These are phyloP conservation scores for Paracorniculantispora psalliotae DNA, from an alignment of 2,329 filamentous ascomycete species.

Conservation along the genomic window DNA sequence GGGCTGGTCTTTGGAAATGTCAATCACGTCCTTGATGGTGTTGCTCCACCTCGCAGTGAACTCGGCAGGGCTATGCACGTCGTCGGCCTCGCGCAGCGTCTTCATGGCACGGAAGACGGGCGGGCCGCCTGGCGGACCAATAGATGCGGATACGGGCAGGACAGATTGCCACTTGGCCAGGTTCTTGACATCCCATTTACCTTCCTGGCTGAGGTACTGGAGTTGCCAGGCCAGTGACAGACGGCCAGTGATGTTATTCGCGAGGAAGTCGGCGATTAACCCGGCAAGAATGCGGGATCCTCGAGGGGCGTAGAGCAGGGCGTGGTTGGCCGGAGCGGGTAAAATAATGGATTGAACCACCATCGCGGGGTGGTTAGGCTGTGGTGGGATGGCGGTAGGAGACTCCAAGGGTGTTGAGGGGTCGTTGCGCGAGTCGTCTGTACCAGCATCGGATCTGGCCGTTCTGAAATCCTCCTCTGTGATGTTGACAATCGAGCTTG, in stretches of 20 bases:
- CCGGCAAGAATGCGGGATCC: slow-evolving; percentile 74
- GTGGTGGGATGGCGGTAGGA: slow-evolving; percentile 37
- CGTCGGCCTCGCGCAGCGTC: slow-evolving; percentile 84
- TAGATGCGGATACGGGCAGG: slow-evolving; percentile 68
- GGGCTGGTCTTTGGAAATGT: slow-evolving; percentile 86
- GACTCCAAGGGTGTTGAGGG: slow-evolving; percentile 43
- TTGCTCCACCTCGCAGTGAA: slow-evolving; percentile 66
- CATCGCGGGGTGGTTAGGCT: slow-evolving; percentile 44
- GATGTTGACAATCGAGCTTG: slow-evolving; percentile 43
- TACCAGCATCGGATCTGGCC: slow-evolving; percentile 18
- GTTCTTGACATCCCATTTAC: slow-evolving; percentile 98
- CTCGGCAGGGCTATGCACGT: slow-evolving; percentile 67
- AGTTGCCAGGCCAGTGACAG: slow-evolving; percentile 87
- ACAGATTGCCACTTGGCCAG: slow-evolving; percentile 85
- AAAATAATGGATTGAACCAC: slow-evolving; percentile 66
- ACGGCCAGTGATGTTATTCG: slow-evolving; percentile 67
- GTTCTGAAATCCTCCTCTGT: slow-evolving; percentile 32
- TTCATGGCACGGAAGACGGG: slow-evolving; percentile 85
- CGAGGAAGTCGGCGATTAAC: slow-evolving; percentile 77
- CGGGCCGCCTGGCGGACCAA: slow-evolving; percentile 42
- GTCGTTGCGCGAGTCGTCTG: slow-evolving; percentile 38
- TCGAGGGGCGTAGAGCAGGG: slow-evolving; percentile 73
- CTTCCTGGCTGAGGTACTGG: slow-evolving; percentile 78
- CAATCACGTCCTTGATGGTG: slow-evolving; percentile 71
- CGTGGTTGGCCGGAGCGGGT: slow-evolving; percentile 74